phyloP scores from a whole-genome alignment of 805 yeast species.

The Saturnispora saitoi region DNA sequence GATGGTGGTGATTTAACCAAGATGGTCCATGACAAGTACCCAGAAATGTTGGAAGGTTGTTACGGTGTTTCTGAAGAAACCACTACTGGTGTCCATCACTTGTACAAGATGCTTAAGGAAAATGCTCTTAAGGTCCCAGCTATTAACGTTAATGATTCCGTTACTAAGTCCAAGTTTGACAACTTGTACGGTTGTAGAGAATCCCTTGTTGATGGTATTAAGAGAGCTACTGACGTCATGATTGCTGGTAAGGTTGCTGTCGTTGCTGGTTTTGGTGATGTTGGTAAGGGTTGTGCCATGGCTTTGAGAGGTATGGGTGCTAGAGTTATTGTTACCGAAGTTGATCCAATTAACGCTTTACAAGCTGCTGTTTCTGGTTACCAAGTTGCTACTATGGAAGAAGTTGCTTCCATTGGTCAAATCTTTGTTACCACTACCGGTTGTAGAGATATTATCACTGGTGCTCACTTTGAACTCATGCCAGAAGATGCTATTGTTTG shows the following conservation, averaged over 20 bases:
- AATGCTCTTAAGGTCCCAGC: slow-evolving; percentile 93
- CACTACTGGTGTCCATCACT: slow-evolving; percentile 99
- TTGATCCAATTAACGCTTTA: slow-evolving; percentile 97
- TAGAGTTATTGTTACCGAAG: slow-evolving; percentile 92
- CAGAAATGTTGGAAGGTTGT: slow-evolving; percentile 93
- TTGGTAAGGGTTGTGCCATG: slow-evolving; percentile 99
- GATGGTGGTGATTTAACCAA: slow-evolving; percentile 99
- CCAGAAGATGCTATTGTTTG: slow-evolving; percentile 99
- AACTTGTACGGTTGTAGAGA: slow-evolving; percentile 99
- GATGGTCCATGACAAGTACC: slow-evolving; percentile 94
- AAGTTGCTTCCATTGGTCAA: slow-evolving; percentile 89
- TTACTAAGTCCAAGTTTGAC: slow-evolving; percentile 98
- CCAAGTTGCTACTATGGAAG: slow-evolving; percentile 93
- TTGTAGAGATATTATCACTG: slow-evolving; percentile 95
- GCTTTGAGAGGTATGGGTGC: slow-evolving; percentile 99
- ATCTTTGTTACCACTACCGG: slow-evolving; percentile 99
- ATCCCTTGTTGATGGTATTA: slow-evolving; percentile 96
- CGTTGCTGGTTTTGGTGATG: slow-evolving; percentile 99
- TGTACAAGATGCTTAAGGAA: slow-evolving; percentile 91
- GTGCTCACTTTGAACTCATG: slow-evolving; percentile 80
- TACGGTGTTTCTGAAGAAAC: slow-evolving; percentile 97
- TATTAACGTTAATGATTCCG: slow-evolving; percentile 97
- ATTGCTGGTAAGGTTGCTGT: slow-evolving; percentile 98
- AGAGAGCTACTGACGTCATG: slow-evolving; percentile 99
- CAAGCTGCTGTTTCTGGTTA: slow-evolving; percentile 99